Evolutionary conservation across 202 grass and related monocot genomes (phyloP).

Genomic region (Brachypodium distachyon): DNA sequence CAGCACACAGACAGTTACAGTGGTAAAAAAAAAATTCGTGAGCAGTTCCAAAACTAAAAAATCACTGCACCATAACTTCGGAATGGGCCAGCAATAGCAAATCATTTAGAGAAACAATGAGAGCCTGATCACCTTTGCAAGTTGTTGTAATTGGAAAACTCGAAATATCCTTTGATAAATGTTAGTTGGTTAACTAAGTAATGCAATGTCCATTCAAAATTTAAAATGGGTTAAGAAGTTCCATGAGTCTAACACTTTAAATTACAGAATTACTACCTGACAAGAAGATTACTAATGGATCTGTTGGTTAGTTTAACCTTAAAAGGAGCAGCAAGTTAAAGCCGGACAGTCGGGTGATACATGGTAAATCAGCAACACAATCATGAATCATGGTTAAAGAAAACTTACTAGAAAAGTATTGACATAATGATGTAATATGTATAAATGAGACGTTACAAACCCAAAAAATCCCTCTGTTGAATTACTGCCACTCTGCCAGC

Average conservation of each 20-base stretch:
- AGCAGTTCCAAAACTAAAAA: background rate
- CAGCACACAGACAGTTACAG: background rate
- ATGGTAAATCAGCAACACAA: background rate
- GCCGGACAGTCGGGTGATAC: background rate
- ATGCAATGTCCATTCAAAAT: background rate
- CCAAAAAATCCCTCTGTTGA: slow-evolving; percentile 74
- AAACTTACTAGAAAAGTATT: background rate
- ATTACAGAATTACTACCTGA: background rate
- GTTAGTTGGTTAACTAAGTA: background rate
- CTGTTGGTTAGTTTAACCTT: background rate
- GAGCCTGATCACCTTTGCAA: background rate
- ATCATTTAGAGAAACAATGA: background rate
- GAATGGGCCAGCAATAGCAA: background rate
- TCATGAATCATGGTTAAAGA: background rate
- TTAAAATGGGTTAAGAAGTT: background rate
- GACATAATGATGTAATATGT: background rate
- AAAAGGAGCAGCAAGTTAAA: background rate
- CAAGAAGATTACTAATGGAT: background rate
- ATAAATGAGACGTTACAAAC: slow-evolving; percentile 28
- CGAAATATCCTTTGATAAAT: background rate
- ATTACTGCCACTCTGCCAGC: slow-evolving; percentile 68
- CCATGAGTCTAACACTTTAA: background rate
- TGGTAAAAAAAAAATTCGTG: background rate
- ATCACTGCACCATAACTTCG: background rate
- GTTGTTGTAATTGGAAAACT: background rate